Evolutionary conservation across 306 rosid genomes (phyloP), one percentile per base, ranked within the genome.

Genomic region (Quercus ilex): DNA sequence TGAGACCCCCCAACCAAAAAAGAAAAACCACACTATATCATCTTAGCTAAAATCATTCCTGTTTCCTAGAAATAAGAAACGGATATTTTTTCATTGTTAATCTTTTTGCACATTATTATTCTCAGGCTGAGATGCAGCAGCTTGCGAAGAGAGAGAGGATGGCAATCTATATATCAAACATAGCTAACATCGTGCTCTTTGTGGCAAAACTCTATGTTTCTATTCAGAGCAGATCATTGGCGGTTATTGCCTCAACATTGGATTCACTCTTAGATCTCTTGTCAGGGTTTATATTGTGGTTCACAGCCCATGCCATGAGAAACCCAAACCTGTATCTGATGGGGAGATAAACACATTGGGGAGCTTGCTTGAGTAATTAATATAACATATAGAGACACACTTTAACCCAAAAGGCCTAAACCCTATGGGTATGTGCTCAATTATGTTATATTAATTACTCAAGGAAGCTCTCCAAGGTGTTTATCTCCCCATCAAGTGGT

Each of bases 201-300:
- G 86, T 49, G 5, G 90, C 91, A 18, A 92, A 92, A 78, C 88
- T 90, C 53, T 92, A 79, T 6, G 94, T 93, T 58, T 92, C 95
- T 23, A 14, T 87, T 28, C 85, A 79, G 74, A 92, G 97, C 79
- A 73, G 76, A 83, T 92, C 97, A 30, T 73, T 90, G 74, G 91
- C 97, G 3, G 93, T 92, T 26, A 89, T 92, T 79, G 97, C 97
- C 70, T 89, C 97, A 57, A 92, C 97, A 18, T 51, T 92, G 81
- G 97, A 92, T 71, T 92, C 97, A 38, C 95, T 92, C 55, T 79
- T 90, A 84, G 95, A 92, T 79, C 95, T 92, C 71, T 71, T 92
- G 80, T 92, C 97, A 6, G 97, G 95, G 35, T 90, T 92, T 82
- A 92, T 92, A 20, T 55, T 90, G 82, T 92, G 97, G 97, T 92